A percentile compares a stretch with the other conserved stretches of the same genome.
These are phyloP conservation scores for Hanseniaspora hatyaiensis DNA, from an alignment of 805 yeast genomes.

Conservation along the genomic window DNA sequence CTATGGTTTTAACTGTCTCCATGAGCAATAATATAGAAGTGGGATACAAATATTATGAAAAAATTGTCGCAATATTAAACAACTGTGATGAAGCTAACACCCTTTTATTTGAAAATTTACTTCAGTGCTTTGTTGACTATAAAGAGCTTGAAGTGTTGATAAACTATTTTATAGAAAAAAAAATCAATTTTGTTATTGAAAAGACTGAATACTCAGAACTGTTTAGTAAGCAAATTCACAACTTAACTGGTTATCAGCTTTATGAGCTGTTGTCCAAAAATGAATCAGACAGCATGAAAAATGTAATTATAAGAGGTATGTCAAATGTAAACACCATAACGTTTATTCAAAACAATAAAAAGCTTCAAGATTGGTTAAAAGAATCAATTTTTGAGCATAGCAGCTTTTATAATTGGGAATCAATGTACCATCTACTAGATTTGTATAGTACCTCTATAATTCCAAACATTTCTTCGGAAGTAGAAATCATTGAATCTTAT, in stretches of 20 bases:
- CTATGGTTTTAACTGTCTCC: neutral
- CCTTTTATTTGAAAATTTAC: neutral
- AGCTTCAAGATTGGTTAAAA: conserved; percentile 13
- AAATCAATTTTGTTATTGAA: neutral
- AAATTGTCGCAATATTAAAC: neutral
- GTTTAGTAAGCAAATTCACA: conserved; percentile 1
- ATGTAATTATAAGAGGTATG: conserved; percentile 14
- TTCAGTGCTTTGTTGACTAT: conserved; percentile 13
- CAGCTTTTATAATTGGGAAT: neutral
- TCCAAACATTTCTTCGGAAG: conserved; percentile 10
- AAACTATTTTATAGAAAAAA: neutral
- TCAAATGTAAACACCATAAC: conserved; percentile 13
- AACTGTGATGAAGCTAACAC: neutral
- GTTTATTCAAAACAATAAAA: conserved; percentile 8
- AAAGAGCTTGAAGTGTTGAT: conserved; percentile 8
- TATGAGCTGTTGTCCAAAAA: neutral
- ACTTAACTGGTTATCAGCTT: conserved; percentile 10
- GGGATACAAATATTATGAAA: conserved; percentile 10
- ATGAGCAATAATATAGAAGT: conserved; percentile 12
- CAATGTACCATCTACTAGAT: neutral
- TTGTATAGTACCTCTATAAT: conserved; percentile 13
- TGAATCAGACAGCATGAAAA: neutral
- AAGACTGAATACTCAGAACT: neutral
- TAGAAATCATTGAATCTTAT: conserved; percentile 5
- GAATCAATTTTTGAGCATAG: neutral